phyloP scores from a whole-genome alignment of 805 yeast species.

The Lipomyces sp. region DNA sequence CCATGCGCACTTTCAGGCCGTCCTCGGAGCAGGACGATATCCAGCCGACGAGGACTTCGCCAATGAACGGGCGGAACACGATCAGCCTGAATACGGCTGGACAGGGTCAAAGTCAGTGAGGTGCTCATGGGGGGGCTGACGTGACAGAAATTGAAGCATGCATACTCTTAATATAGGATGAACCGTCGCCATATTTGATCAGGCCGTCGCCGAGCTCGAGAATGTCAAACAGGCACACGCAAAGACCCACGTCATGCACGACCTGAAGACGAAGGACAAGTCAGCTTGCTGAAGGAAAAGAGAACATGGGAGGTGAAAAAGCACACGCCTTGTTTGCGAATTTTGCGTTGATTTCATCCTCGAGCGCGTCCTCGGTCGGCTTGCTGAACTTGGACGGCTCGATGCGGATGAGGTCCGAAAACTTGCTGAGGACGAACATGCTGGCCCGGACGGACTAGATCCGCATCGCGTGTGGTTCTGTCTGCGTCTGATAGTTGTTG shows the following conservation, averaged over 20 bases:
- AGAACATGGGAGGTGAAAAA: background rate
- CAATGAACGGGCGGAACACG: constrained; percentile 90
- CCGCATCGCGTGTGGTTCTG: too few species aligned
- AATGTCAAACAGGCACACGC: constrained; percentile 80
- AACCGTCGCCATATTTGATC: constrained; percentile 92
- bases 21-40: constrained; percentile 82
- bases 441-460: too few species aligned
- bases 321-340: constrained; percentile 64
- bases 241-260: constrained; percentile 78
- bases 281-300: background rate
- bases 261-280: constrained; percentile 46
- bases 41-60: constrained; percentile 91
- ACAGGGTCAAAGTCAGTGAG: background rate
- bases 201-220: constrained; percentile 81
- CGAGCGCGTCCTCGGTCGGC: constrained; percentile 68
- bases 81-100: constrained; percentile 64
- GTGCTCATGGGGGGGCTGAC: too few species aligned
- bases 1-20: constrained; percentile 80
- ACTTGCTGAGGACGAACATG: constrained; percentile 84
- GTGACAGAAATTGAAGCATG: background rate
- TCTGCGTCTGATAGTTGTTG: too few species aligned
- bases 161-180: constrained; percentile 39
- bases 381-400: constrained; percentile 80
- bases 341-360: constrained; percentile 76
- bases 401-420: constrained; percentile 80